Base-by-base conservation (phyloP, 2,329 filamentous ascomycete genomes). In the Xylariaceae sp. region DNA sequence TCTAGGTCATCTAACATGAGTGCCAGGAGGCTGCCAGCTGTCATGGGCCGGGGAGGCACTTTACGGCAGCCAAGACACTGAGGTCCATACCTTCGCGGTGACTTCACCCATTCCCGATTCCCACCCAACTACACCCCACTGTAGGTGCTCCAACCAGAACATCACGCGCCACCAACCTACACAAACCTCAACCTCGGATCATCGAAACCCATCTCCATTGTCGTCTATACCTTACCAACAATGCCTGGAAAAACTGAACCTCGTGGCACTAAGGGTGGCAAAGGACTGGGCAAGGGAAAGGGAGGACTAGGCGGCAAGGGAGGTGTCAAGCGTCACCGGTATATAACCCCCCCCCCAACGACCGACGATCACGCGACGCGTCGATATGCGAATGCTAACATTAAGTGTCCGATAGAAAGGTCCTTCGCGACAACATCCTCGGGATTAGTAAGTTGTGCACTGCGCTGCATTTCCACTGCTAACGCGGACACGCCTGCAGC, bases 401-500 rank as follows among this genome's bases (percentile, higher is more conserved):
- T 18, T 46, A 9, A 42, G 3, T 42, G 6, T 18, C 34, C 29
- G 32, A 51, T 50, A 69, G 67, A 9, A 69, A 69, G 57, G 63
- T 69, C 19, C 57, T 69, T 7, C 63, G 65, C 6, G 67, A 69
- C 56, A 69, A 68, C 29, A 67, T 69, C 41, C 55, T 56, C 12
- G 67, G 67, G 3, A 61, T 69, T 43, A 69, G 66, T 68, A 61
- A 60, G 66, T 66, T 12, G 13, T 36, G 29, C 10, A 19, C 48
- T 26, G 29, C 30, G 7, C 4, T 34, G n/a, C 22, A 39, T 34
- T n/a, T n/a, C n/a, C n/a, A n/a, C n/a, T 18, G 40, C 60, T 66
- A 59, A 64, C 50, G 9, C 30, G 36, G 18, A 40, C 34, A 44
- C 47, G 30, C 44, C 37, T 51, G 37, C 51, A 81, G 80, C 80